A percentile compares a stretch with the other conserved stretches of the same genome.
Conservation (phyloP, 495 filamentous ascomycete genomes). For the Talaromyces trachyspermus region DNA sequence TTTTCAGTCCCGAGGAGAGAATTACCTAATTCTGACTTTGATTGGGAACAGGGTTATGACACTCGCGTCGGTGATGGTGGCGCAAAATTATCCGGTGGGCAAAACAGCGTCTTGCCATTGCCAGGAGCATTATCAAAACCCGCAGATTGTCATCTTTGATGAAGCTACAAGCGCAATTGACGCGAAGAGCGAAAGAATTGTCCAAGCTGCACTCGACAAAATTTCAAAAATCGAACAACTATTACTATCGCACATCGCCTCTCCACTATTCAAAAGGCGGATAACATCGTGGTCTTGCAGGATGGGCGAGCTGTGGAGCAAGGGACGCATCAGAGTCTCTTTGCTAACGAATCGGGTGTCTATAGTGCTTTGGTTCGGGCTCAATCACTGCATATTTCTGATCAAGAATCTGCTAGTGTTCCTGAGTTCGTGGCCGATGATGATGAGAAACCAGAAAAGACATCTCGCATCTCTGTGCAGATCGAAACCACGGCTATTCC, state of each 20-base stretch:
- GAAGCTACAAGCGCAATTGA: slow-evolving; percentile 53
- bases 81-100: slow-evolving; percentile 78
- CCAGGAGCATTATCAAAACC: slow-evolving; percentile 74
- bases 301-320: slow-evolving; percentile 26
- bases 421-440: not conserved
- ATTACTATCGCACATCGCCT: slow-evolving; percentile 45
- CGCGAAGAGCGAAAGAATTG: slow-evolving; percentile 56
- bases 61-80: slow-evolving; percentile 83
- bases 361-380: not conserved
- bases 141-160: slow-evolving; percentile 67
- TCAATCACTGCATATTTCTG: not conserved
- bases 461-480: not conserved
- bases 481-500: not conserved
- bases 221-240: slow-evolving; percentile 28
- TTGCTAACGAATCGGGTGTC: slow-evolving; percentile 25
- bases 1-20: too few species aligned
- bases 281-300: slow-evolving; percentile 37
- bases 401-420: not conserved
- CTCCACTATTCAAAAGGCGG: slow-evolving; percentile 37
- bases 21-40: too few species aligned
- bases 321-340: slow-evolving; percentile 37
- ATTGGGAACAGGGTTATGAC: too few species aligned
- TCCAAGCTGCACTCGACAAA: slow-evolving; percentile 55
- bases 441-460: not conserved
- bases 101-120: slow-evolving; percentile 83